Base-by-base conservation (phyloP, 1,139 yeast species). In the Pichia sp. region DNA sequence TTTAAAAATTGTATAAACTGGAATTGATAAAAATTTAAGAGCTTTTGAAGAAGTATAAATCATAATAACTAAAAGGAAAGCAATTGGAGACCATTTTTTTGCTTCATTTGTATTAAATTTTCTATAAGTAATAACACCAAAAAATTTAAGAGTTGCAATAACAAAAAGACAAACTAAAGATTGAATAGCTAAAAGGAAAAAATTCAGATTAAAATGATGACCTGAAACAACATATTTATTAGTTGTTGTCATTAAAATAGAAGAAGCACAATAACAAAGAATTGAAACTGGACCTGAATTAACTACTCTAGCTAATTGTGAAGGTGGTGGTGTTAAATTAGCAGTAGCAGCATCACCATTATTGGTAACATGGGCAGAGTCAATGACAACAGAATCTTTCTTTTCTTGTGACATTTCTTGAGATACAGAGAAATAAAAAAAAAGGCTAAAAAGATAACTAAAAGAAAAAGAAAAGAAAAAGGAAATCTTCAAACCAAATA, bases 11-110 rank as follows among this genome's bases (percentile, higher is more conserved):
- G 98, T 94, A 74, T 89, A 92, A 48, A 92, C 95, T 43, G 98
- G 98, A 51, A 92, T 92, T 44, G 92, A 74, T 63, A 92, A 78
- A 69, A 69, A 87, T 68, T 87, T 95, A 62, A 92, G 74, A 48
- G 98, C 97, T 74, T 89, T 92, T 50, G 96, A 86, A 39, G 95
- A 86, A 50, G 98, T 94, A 74, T 90, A 94, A 65, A 90, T 90
- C 97, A 92, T 92, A 47, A 80, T 72, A 37, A 90, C 97, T 62
- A 94, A 76, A 59, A 89, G 70, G 54, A 87, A 70, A 3, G 97
- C 94, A 60, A 92, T 89, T 47, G 98, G 97, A 52, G 87, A 79
- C 98, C 92, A 84, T 69, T 87, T 87, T 68, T 83, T 86, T 51
- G 96, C 96, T 68, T 92, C 98, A 45, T 79, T 83, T 56, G 73